Percentiles rank a stretch among this genome's conserved stretches.
Evolutionary conservation across 768 basidiomycete genomes (phyloP).

Genomic region (Lentinula boryana): DNA sequence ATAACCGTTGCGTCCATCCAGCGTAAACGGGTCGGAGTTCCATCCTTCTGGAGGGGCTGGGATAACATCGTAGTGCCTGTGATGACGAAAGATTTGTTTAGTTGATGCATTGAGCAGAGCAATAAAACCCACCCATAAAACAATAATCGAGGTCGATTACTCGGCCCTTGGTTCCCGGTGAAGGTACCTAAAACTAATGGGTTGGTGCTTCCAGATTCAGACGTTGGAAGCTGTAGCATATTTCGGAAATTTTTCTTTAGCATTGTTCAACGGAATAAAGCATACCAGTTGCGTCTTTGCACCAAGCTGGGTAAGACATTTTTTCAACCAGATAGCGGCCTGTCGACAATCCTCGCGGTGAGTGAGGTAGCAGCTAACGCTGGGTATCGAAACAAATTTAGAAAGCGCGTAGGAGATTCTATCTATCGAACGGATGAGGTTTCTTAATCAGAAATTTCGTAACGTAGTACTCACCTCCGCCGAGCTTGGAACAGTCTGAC

Average conservation of each 20-base stretch:
- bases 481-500: neutral
- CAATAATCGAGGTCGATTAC: slow-evolving; percentile 65
- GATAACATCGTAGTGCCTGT: slow-evolving; percentile 96
- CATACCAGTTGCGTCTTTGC: slow-evolving; percentile 73
- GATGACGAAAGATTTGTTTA: neutral
- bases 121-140: slow-evolving; percentile 75
- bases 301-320: slow-evolving; percentile 83
- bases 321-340: slow-evolving; percentile 88
- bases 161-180: slow-evolving; percentile 54
- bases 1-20: slow-evolving; percentile 83
- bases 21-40: slow-evolving; percentile 77
- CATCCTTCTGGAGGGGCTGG: slow-evolving; percentile 70
- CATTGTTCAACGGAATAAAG: neutral
- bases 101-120: neutral
- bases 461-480: slow-evolving; percentile 1
- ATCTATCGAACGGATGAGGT: neutral
- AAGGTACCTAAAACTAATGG: slow-evolving; percentile 91
- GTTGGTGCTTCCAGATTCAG: slow-evolving; percentile 54
- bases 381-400: slow-evolving; percentile 83
- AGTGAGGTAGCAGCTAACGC: slow-evolving; percentile 63
- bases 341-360: slow-evolving; percentile 89
- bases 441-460: neutral
- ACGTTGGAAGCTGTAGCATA: slow-evolving; percentile 59
- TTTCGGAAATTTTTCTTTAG: neutral
- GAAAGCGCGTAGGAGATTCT: slow-evolving; percentile 57